phyloP scores from a whole-genome alignment of 2,329 filamentous ascomycete genomes.

The Exophiala sideris region DNA sequence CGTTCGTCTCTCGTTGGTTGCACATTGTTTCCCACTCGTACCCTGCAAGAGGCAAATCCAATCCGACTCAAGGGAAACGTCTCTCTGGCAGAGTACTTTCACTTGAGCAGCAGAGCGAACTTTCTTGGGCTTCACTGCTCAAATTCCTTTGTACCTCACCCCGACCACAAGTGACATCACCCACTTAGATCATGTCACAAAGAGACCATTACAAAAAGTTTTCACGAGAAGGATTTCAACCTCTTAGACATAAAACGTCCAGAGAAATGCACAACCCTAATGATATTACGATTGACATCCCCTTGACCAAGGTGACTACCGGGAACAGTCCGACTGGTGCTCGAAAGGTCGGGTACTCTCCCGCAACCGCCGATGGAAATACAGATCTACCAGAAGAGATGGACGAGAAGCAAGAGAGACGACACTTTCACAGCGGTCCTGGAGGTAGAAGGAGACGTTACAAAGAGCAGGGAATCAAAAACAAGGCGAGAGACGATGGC shows the following conservation, averaged over 20 bases:
- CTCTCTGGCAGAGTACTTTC: constrained; percentile 8
- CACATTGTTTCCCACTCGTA: neutral
- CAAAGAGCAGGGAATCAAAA: constrained; percentile 34
- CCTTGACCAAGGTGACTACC: constrained; percentile 55
- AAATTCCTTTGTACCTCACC: constrained; percentile 12
- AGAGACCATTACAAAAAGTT: constrained; percentile 36
- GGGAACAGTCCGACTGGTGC: constrained; percentile 43
- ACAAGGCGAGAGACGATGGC: constrained; percentile 48
- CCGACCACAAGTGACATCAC: constrained; percentile 15
- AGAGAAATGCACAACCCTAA: constrained; percentile 46
- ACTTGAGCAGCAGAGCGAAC: neutral
- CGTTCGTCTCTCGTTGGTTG: constrained; percentile 5
- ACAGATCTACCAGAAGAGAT: constrained; percentile 28
- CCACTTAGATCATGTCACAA: constrained; percentile 15
- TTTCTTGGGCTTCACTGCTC: constrained; percentile 5
- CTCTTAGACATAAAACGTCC: constrained; percentile 35
- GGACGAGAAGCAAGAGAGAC: constrained; percentile 24
- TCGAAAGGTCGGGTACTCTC: constrained; percentile 38
- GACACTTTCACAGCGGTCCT: constrained; percentile 20
- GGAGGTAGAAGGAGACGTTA: constrained; percentile 35
- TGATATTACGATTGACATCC: constrained; percentile 60
- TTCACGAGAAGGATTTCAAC: constrained; percentile 45
- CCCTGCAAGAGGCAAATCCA: constrained; percentile 1
- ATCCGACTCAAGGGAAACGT: neutral
- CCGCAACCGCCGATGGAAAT: constrained; percentile 32